Evolutionary conservation across 1,284 basidiomycete species (phyloP), one percentile per base, ranked within the genome.

Genomic region (Sporisorium reilianum): DNA sequence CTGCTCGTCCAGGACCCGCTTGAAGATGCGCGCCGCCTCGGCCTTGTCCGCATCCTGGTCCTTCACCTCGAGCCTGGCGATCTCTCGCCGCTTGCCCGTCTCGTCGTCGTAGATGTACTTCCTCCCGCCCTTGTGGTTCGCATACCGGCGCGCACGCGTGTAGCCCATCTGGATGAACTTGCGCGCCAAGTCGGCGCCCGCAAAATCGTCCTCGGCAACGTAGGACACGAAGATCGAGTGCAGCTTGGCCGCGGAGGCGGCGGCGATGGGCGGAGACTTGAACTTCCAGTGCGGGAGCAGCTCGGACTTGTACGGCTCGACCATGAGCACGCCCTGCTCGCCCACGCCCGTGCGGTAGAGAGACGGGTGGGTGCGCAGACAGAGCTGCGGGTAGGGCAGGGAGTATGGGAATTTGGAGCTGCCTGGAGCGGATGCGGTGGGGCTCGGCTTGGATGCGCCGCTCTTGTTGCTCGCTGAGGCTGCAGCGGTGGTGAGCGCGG

Each of bases 121-220:
- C n/a, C n/a, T 38, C 2, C 36, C 36, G 8, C 36, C 36, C 18
- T 51, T 62, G 46, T 74, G 75, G 40, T 77, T 77, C 5, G 75
- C 70, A 51, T 77, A 77, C 1, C 75, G 45, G 22, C 75, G 36
- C 3, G 75, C 66, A 14, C 75, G 61, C 0, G 75, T 77, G 32
- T 61, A 69, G 22, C 75, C 70, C 75, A 77, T 77, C 54, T 77
- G 64, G 28, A 73, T 60, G 46, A 68, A 73, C 20, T 73, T 73
- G 6, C 64, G 45, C 20, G 70, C 51, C 50, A 73, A 58, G 20
- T 73, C 70, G 11, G 64, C 70, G 1, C 75, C 75, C 1, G 70
- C 67, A 32, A 77, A 74, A 30, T 77, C 75, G 34, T 23, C 56
- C 22, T 74, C 53, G 1, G 69, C 53, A 7, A 69, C 6, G 28